phyloP scores from a whole-genome alignment of 2,329 filamentous ascomycete species.

The Didymosphaeria variabile region DNA sequence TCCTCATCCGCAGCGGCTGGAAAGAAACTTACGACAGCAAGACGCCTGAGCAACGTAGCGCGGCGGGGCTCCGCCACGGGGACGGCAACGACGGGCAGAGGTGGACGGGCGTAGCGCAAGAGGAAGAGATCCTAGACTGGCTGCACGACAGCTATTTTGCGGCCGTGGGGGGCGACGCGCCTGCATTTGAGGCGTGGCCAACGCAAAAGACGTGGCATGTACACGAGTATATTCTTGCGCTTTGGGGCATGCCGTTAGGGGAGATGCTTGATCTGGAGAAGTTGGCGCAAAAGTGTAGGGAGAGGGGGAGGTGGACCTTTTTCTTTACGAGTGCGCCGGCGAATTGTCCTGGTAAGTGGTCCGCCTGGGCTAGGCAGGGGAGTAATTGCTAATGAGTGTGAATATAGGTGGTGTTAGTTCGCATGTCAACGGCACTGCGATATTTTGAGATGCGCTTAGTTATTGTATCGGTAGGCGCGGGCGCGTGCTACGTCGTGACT shows the following conservation, averaged over 20 bases:
- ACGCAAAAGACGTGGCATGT: constrained; percentile 55
- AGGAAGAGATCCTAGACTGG: constrained; percentile 68
- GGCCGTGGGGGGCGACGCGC: constrained; percentile 70
- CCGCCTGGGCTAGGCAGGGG: not conserved
- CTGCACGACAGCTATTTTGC: constrained; percentile 75
- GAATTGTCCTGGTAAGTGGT: constrained; percentile 61
- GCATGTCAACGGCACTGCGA: constrained; percentile 55
- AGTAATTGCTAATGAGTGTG: not conserved
- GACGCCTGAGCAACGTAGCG: constrained; percentile 42
- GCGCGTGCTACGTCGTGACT: not conserved
- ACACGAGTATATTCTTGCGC: constrained; percentile 49
- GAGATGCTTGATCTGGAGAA: constrained; percentile 60
- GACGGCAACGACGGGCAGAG: constrained; percentile 50
- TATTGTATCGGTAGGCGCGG: not conserved
- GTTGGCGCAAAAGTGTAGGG: constrained; percentile 64
- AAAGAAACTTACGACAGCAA: constrained; percentile 65
- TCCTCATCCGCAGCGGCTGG: constrained; percentile 71
- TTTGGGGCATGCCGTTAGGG: constrained; percentile 53
- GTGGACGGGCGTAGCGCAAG: constrained; percentile 63
- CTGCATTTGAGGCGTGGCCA: constrained; percentile 71
- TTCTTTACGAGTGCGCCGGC: constrained; percentile 69
- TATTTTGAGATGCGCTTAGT: constrained; percentile 29
- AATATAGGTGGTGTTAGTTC: constrained; percentile 51
- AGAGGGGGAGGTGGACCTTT: constrained; percentile 66
- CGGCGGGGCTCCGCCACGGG: constrained; percentile 55